Base-by-base conservation (phyloP, 306 rosid species). In the Nissolia schottii region DNA sequence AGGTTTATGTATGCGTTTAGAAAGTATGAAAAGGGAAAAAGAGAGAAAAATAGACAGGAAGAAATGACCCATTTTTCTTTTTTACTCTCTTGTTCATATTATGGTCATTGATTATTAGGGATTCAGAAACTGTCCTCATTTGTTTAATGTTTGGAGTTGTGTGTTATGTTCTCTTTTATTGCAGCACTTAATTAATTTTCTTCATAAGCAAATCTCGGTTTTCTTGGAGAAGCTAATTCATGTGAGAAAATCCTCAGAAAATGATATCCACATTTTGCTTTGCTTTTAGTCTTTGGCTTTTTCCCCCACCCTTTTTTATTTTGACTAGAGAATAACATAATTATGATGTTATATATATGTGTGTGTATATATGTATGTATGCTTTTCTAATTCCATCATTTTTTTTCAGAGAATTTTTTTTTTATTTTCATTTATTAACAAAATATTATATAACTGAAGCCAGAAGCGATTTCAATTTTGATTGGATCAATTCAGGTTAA, bases 101-200 rank as follows among this genome's bases (percentile, higher is more conserved):
- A 18, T 16, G 40, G 77, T 51, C 66, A 70, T n/a, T n/a, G n/a
- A n/a, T n/a, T 43, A 40, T 54, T 66, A 31, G 67, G 28, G 61
- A 45, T 65, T 45, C 3, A 76, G 25, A 48, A 29, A 7, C 32
- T 29, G 40, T 65, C 9, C n/a, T 54, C 29, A n/a, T 32, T 32
- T 23, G 22, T 57, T 45, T 61, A 27, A 13, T 0, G 24, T 28
- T 65, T 79, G 22, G 1, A 34, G 8, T 35, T 46, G 48, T 45
- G 18, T 24, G 8, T 29, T 29, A 28, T 31, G 25, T 45, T 43
- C 41, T 67, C 19, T 45, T 38, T 18, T 32, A 20, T 56, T 66
- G 9, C 41, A 32, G 10, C 69, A 43, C 37, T 35, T 34, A 51
- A 2, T 35, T 34, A 51, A 2, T 63, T 62, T 74, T 51, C 72